Base-by-base conservation (phyloP, 345 rosid genomes). In the Bruguiera sexangula region DNA sequence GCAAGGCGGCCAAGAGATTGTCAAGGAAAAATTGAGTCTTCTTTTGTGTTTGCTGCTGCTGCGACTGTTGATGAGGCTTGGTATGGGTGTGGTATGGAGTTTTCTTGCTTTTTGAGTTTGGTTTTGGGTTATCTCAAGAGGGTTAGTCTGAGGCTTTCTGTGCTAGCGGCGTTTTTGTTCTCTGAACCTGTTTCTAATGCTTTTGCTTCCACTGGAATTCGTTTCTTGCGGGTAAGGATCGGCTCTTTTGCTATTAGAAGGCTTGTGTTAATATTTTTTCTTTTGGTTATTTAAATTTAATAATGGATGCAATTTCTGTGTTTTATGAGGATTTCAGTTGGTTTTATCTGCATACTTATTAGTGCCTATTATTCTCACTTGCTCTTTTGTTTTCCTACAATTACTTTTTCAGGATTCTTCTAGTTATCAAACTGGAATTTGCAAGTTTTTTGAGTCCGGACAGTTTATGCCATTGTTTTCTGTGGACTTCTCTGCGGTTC, bases 401-500 rank as follows among this genome's bases (percentile, higher is more conserved):
- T 24, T 56, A 43, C 13, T 24, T 27, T 76, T 78, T 73, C 90
- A 94, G 97, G 92, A 82, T 36, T 69, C 79, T 76, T 62, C 83
- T 21, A 24, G 73, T 51, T 65, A 58, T 71, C 68, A 80, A 48
- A 82, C 72, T 57, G 95, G 88, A 62, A 58, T 84, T 67, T 91
- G 96, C 93, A 86, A 76, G 85, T 67, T 92, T 72, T 89, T 81
- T 78, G 84, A 69, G 69, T 62, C 54, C 30, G 34, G 72, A 69
- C 70, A 79, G 58, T 57, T 48, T 70, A 65, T 78, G 20, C 96
- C 99, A 0, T 57, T 78, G 73, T 84, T 95, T 79, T 81, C 83
- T 29, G 79, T 84, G 73, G 93, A 90, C 73, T 95, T 88, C 81
- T 56, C 90, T 65, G 92, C 85, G 26, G 50, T 89, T 76, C 96